A percentile compares a stretch with the other conserved stretches of the same genome.
phyloP scores from a whole-genome alignment of 2,329 filamentous ascomycete genomes.

The Monosporascus sp. region DNA sequence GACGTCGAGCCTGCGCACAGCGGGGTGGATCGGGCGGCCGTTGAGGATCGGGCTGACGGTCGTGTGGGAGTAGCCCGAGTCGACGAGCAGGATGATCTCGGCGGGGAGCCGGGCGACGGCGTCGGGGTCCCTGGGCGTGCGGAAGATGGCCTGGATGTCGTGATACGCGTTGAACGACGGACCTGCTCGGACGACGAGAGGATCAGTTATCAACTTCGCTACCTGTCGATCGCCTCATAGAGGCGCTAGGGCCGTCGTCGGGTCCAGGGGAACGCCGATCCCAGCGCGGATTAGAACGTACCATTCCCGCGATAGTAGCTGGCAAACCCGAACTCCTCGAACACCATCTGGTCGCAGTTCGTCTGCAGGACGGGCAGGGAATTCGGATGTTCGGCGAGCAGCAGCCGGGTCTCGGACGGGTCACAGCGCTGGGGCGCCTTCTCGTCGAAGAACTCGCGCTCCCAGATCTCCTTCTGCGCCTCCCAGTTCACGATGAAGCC shows the following conservation, averaged over 20 bases:
- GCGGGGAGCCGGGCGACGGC: conserved; percentile 48
- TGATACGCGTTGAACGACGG: conserved; percentile 78
- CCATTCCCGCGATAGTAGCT: conserved; percentile 76
- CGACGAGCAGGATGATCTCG: conserved; percentile 82
- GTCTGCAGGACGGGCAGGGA: conserved; percentile 73
- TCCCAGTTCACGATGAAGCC: conserved; percentile 98
- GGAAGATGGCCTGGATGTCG: conserved; percentile 65
- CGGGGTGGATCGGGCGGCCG: conserved; percentile 73
- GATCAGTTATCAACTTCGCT: neutral
- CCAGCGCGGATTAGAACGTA: conserved; percentile 24
- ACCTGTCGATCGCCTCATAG: too few species aligned
- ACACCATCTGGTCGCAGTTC: conserved; percentile 93
- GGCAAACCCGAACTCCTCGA: conserved; percentile 93
- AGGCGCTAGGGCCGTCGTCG: too few species aligned
- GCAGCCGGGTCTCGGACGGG: conserved; percentile 72
- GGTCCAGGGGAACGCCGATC: too few species aligned
- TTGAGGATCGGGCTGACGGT: conserved; percentile 82
- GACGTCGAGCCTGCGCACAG: conserved; percentile 78
- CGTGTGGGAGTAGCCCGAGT: conserved; percentile 90
- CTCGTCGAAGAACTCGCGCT: conserved; percentile 73
- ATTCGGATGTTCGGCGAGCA: conserved; percentile 84
- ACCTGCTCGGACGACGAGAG: conserved; percentile 37
- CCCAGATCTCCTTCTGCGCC: conserved; percentile 91
- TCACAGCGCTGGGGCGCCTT: conserved; percentile 65
- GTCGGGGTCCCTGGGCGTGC: conserved; percentile 46